Base-by-base conservation (phyloP, 306 rosid genomes). In the Vigna nakashimae region DNA sequence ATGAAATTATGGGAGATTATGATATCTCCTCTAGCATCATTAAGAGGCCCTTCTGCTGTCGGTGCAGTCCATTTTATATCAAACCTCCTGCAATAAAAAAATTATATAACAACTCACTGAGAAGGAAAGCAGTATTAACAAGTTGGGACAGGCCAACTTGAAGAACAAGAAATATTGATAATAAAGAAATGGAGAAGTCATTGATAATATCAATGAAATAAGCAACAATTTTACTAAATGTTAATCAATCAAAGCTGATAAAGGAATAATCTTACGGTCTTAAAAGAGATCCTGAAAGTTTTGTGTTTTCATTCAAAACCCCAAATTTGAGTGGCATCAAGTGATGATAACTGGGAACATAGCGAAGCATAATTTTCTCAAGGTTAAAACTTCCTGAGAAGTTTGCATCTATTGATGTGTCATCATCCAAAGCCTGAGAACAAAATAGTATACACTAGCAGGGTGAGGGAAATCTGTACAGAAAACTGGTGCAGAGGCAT, bases 1-100 rank as follows among this genome's bases (percentile, higher is more conserved):
- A 92, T 57, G 60, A 80, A 88, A 79, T 95, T 91, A 16, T 91
- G 92, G 8, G 96, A 88, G 69, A 95, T 86, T 78, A 90, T 78
- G 84, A 95, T 87, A 79, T 92, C 93, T 89, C 98, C 98, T 73
- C 98, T 92, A 81, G 96, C 97, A 86, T 91, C 93, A 32, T 85
- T 83, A 15, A 95, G 89, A 55, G 98, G 88, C 66, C 98, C 98
- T 83, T 91, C 98, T 7, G 96, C 96, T 68, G 80, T 82, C 66
- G 91, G 89, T 56, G 98, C 98, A 65, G 82, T 89, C 98, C 98
- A 95, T 80, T 88, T 89, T 76, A 95, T 82, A 84, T 95, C 96
- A 84, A 88, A 87, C 85, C 78, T 91, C 90, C 98, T 95, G 83
- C 75, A 78, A 71, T 69, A 68, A 16, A 14, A 62, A 51, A 63